phyloP scores from a whole-genome alignment of 495 filamentous ascomycete species.

The Tirmania nivea region DNA sequence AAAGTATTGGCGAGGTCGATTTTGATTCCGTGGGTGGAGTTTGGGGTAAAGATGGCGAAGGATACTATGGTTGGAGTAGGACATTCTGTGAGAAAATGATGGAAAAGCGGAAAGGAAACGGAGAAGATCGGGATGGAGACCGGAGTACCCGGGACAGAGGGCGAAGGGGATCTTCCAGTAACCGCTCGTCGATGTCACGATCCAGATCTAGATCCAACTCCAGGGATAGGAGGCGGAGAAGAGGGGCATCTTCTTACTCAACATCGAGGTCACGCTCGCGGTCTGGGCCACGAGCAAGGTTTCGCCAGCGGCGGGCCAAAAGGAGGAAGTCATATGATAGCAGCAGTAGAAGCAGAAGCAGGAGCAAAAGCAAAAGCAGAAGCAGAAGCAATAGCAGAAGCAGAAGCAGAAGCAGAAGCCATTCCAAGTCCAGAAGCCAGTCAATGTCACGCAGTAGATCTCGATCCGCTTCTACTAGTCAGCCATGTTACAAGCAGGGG shows the following conservation, averaged over 20 bases:
- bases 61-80: conserved; percentile 73
- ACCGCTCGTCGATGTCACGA: neutral
- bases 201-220: neutral
- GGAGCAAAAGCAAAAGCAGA: neutral
- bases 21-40: conserved; percentile 54
- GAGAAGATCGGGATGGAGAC: conserved; percentile 2
- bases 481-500: neutral
- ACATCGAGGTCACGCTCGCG: neutral
- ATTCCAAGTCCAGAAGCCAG: no score
- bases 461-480: neutral
- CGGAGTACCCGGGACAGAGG: neutral
- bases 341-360: neutral
- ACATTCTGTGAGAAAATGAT: conserved; percentile 68
- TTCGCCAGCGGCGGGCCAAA: neutral
- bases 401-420: no score
- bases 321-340: neutral
- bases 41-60: conserved; percentile 32
- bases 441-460: neutral
- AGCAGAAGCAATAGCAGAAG: neutral
- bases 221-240: neutral
- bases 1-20: conserved; percentile 26
- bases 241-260: neutral
- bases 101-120: conserved; percentile 26
- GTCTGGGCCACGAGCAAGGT: neutral
- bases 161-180: neutral